These are phyloP conservation scores for Phytophthora meadii DNA, from an alignment of 352 stramenopile species.

Conservation along the genomic window DNA sequence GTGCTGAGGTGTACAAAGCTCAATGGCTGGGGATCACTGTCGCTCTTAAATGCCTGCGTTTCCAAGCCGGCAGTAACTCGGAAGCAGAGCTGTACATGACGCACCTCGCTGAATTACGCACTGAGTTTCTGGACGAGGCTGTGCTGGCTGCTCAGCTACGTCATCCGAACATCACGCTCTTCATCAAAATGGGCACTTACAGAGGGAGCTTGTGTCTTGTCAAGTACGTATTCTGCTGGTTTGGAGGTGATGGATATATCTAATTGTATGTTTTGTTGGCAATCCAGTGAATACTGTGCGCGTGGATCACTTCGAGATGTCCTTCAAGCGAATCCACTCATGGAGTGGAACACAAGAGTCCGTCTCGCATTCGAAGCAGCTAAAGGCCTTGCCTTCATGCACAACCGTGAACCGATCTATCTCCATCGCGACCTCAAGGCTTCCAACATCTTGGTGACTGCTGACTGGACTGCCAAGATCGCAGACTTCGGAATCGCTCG, in stretches of 20 bases:
- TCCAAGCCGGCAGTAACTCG: conserved; percentile 35
- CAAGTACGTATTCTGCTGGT: conserved; percentile 55
- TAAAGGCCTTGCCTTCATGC: conserved; percentile 82
- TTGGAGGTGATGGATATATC: background rate
- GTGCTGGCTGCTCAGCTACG: conserved; percentile 65
- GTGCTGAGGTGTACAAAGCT: conserved; percentile 68
- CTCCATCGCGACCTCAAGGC: conserved; percentile 78
- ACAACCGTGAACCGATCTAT: conserved; percentile 79
- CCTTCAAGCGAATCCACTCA: conserved; percentile 60
- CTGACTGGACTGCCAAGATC: conserved; percentile 79
- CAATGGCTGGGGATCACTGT: conserved; percentile 81
- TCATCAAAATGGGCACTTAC: conserved; percentile 76
- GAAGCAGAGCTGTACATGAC: conserved; percentile 78
- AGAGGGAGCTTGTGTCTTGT: conserved; percentile 73
- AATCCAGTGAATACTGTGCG: conserved; percentile 65
- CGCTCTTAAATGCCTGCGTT: conserved; percentile 75
- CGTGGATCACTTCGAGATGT: conserved; percentile 70
- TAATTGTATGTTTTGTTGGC: conserved; percentile 13
- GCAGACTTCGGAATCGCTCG: conserved; percentile 79
- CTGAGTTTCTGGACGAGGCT: conserved; percentile 74
- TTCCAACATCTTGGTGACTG: conserved; percentile 79
- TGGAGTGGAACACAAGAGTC: conserved; percentile 76
- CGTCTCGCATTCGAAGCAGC: conserved; percentile 70
- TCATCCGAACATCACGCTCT: conserved; percentile 81
- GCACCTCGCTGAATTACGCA: conserved; percentile 62